Conservation (phyloP, 192 early-diverging fungal genomes). For the Funneliformis mosseae region DNA sequence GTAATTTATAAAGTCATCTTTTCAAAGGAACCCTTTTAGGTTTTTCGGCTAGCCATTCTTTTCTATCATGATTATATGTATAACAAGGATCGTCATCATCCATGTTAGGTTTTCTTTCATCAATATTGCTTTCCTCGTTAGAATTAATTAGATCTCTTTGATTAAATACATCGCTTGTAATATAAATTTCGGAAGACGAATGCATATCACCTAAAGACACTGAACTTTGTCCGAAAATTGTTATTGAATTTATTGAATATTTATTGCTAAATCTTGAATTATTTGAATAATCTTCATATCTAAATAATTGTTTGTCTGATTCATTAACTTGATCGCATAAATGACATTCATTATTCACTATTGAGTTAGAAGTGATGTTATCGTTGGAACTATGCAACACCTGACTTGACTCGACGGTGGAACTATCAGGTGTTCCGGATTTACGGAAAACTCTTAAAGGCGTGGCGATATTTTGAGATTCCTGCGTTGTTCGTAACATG, state of each 20-base stretch:
- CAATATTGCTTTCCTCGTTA: too few relatives aligned
- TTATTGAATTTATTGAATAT: not conserved
- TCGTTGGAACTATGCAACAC: not conserved
- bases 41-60: not conserved
- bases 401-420: too few relatives aligned
- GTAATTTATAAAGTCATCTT: not conserved
- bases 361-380: not conserved
- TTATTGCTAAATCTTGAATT: not conserved
- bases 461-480: not conserved
- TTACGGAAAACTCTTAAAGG: too few relatives aligned
- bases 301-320: not conserved
- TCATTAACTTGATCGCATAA: not conserved
- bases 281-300: not conserved
- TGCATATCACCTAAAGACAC: too few relatives aligned
- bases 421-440: too few relatives aligned
- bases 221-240: not conserved
- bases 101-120: not conserved
- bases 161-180: too few relatives aligned
- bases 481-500: not conserved
- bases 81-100: not conserved
- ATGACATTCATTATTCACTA: not conserved
- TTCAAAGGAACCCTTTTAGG: not conserved
- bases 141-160: not conserved
- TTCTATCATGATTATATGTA: not conserved
- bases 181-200: too few relatives aligned